A percentile compares a stretch with the other conserved stretches of the same genome.
Conservation (phyloP, 345 rosid genomes). For the Hirschfeldia incana region DNA sequence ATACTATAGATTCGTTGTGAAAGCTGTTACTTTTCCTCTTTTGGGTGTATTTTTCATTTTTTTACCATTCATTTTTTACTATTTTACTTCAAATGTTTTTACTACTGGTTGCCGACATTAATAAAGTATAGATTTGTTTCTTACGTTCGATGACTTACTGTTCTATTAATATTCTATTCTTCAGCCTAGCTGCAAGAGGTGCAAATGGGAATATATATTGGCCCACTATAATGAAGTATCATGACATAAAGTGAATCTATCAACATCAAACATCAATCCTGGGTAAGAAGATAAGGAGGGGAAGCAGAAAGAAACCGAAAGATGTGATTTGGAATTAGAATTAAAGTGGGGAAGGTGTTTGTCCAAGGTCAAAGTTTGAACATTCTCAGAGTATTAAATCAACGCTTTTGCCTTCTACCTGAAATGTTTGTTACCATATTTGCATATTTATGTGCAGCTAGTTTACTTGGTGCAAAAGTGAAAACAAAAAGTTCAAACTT, state of each 20-base stretch:
- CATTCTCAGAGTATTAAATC: too few relatives aligned
- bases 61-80: background rate
- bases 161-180: background rate
- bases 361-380: background rate
- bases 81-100: background rate
- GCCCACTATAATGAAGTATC: background rate
- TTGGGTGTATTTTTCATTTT: background rate
- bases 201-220: background rate
- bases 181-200: background rate
- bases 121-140: background rate
- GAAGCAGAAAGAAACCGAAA: background rate
- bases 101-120: background rate
- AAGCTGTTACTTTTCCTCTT: background rate
- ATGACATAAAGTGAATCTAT: background rate
- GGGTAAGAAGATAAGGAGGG: background rate
- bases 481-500: background rate
- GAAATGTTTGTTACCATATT: background rate
- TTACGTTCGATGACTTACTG: background rate
- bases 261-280: background rate
- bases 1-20: background rate
- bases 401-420: slow-evolving; percentile 25
- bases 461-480: background rate
- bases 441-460: background rate
- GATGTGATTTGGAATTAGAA: background rate
- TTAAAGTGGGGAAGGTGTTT: background rate